A percentile compares a stretch with the other conserved stretches of the same genome.
These are phyloP conservation scores for Ascochyta fabae DNA, from an alignment of 2,329 filamentous ascomycete species.

Conservation along the genomic window DNA sequence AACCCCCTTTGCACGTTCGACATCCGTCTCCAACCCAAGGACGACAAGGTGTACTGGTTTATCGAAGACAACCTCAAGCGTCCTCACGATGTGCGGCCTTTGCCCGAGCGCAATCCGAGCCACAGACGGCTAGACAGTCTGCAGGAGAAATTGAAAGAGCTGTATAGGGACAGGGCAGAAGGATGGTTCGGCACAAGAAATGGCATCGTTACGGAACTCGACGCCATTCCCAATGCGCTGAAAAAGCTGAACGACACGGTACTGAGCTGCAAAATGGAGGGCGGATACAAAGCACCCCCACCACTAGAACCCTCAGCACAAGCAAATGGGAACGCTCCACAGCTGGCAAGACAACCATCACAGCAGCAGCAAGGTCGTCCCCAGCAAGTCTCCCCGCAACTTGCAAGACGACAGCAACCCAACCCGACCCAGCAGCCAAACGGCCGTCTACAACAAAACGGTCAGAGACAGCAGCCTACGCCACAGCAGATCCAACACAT, in stretches of 20 bases:
- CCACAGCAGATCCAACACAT: conserved; percentile 14
- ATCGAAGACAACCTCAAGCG: conserved; percentile 42
- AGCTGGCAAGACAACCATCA: conserved; percentile 16
- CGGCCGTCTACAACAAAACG: conserved; percentile 7
- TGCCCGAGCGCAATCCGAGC: conserved; percentile 30
- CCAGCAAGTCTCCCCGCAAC: conserved; percentile 22
- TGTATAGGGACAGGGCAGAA: conserved; percentile 40
- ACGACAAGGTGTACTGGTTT: conserved; percentile 47
- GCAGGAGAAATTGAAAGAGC: conserved; percentile 38
- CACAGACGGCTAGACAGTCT: conserved; percentile 41
- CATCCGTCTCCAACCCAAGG: conserved; percentile 41
- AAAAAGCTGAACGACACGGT: conserved; percentile 49
- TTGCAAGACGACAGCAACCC: conserved; percentile 8
- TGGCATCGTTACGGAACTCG: conserved; percentile 46
- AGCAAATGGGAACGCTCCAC: conserved; percentile 5
- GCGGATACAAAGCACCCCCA: conserved; percentile 32
- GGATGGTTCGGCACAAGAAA: conserved; percentile 49
- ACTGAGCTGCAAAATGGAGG: conserved; percentile 39
- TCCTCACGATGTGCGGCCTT: conserved; percentile 32
- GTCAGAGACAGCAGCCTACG: conserved; percentile 6
- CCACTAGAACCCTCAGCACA: conserved; percentile 21
- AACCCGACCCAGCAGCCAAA: conserved; percentile 6
- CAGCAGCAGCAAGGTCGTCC: conserved; percentile 21
- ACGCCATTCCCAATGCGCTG: conserved; percentile 47
- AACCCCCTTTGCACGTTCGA: conserved; percentile 51